phyloP scores from a whole-genome alignment of 2,329 filamentous ascomycete genomes.

The Alternaria sp. region DNA sequence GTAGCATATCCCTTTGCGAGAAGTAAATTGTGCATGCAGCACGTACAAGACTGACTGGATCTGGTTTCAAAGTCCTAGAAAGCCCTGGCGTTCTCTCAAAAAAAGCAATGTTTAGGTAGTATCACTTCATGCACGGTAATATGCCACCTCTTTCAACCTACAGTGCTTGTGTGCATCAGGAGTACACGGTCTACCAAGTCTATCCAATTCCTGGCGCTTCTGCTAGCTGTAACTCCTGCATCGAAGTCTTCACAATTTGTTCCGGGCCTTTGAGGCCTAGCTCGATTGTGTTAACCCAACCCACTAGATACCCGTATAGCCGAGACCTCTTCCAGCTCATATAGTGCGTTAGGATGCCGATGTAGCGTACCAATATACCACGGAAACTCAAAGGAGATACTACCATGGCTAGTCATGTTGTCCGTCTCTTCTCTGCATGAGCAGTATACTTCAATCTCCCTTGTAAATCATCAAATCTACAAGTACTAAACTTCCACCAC shows the following conservation, averaged over 20 bases:
- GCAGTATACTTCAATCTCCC: conserved; percentile 19
- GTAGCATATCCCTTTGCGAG: not conserved
- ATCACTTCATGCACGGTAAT: not conserved
- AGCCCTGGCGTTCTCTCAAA: not conserved
- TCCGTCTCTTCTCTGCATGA: conserved; percentile 5
- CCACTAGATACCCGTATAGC: not conserved
- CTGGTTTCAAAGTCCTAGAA: not conserved
- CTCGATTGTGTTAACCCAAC: not conserved
- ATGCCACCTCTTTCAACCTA: not conserved
- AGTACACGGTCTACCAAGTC: not conserved
- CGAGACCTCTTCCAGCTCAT: not conserved
- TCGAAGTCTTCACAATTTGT: not conserved
- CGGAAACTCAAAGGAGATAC: not conserved
- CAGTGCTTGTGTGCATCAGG: not conserved
- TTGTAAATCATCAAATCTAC: conserved; percentile 24
- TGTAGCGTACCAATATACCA: not conserved
- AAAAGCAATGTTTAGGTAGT: not conserved
- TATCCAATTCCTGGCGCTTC: not conserved
- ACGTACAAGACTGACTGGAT: not conserved
- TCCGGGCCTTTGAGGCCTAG: not conserved
- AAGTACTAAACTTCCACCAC: conserved; percentile 34
- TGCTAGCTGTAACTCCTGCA: not conserved
- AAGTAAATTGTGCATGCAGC: not conserved
- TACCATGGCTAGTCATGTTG: not conserved
- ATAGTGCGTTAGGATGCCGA: not conserved